These are phyloP conservation scores for Cavenderia fasciculata DNA, from an alignment of 78 protist species.

Conservation along the genomic window DNA sequence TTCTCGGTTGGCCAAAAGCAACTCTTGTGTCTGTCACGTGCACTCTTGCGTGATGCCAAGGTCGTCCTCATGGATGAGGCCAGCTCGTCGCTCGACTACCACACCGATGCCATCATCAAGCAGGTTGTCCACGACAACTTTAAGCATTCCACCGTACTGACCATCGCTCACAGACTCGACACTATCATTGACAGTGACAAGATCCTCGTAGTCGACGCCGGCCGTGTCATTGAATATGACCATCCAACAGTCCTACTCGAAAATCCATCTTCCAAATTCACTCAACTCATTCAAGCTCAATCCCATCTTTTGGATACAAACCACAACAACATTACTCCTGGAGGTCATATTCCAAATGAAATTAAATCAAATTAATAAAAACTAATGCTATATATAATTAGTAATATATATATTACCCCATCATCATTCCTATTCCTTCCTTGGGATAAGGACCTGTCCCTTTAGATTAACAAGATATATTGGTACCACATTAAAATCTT, in stretches of 20 bases:
- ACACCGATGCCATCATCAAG: conserved; percentile 86
- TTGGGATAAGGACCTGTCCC: no score
- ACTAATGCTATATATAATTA: no score
- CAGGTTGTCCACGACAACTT: conserved; percentile 63
- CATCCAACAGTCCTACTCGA: conserved; percentile 35
- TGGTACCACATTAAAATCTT: no score
- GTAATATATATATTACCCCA: no score
- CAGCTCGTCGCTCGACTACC: conserved; percentile 90
- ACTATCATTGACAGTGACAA: conserved; percentile 88
- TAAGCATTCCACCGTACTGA: conserved; percentile 84
- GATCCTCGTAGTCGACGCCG: conserved; percentile 83
- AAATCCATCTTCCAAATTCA: not conserved
- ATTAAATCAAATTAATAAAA: no score
- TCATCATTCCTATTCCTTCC: no score
- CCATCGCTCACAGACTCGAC: conserved; percentile 95
- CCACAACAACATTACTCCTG: no score
- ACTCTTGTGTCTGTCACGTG: conserved; percentile 97
- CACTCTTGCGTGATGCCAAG: conserved; percentile 86
- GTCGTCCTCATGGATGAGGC: conserved; percentile 96
- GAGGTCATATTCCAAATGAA: no score
- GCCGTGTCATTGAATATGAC: conserved; percentile 65
- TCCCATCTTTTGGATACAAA: no score
- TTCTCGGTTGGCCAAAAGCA: conserved; percentile 92
- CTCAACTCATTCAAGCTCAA: conserved; percentile 17
- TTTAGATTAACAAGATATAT: no score